Evolutionary conservation across 306 rosid species (phyloP), one percentile per base, ranked within the genome.

Genomic region (Cyclanthera cordifolia): DNA sequence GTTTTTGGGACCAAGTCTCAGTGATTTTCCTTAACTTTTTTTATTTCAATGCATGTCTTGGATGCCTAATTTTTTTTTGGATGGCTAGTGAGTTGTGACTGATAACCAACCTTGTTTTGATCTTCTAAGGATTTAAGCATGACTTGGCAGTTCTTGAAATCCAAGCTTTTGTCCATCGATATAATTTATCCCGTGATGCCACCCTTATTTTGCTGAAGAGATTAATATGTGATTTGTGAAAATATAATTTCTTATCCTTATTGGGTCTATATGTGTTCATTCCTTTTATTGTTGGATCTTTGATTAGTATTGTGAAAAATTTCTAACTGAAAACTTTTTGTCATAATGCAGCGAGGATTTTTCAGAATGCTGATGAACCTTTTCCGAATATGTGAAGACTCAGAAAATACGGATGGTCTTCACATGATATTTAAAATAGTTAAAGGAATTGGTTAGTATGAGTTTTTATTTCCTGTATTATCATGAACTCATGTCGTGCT

Each of bases 341-440:
- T 25, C 43, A 6, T 46, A 46, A 66, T 71, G 81, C 86, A 92
- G 98, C 83, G 84, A 82, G 95, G 83, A 5, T 89, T 92, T 82
- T 84, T 89, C 41, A 85, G 75, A 51, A 92, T 89, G 93, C 84
- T 92, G 75, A 77, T 81, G 85, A 84, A 76, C 64, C 72, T 89
- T 67, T 92, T 92, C 73, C 82, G 85, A 77, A 74, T 79, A 34
- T 89, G 95, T 72, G 98, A 92, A 82, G 89, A 84, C 66, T 79
- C 83, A 79, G 88, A 85, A 69, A 79, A 89, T 65, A 63, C 79
- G 67, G 96, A 92, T 21, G 82, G 89, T 78, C 98, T 89, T 77
- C 96, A 85, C 84, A 84, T 82, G 95, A 80, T 92, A 78, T 89
- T 77, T 85, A 89, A 89, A 92, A 92, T 92, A 73, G 88, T 85